Evolutionary conservation across 495 filamentous ascomycete species (phyloP).

Genomic region (Xanthoparmelia taractica): DNA sequence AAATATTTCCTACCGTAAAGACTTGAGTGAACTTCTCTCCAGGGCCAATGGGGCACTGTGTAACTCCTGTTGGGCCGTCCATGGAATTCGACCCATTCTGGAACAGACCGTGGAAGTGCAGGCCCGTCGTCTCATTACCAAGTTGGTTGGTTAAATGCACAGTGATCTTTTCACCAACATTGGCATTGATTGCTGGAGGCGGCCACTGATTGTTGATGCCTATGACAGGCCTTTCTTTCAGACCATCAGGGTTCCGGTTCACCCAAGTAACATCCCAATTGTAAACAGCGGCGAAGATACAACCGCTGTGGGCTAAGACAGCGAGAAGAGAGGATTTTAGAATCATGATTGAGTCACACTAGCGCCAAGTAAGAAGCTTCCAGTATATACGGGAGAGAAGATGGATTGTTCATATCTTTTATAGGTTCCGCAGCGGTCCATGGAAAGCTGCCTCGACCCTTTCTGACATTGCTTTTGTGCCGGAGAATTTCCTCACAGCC

Average conservation of each 20-base stretch:
- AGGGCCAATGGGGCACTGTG: constrained; percentile 63
- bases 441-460: background rate
- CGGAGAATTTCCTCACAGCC: background rate
- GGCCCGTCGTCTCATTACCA: constrained; percentile 46
- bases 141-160: constrained; percentile 65
- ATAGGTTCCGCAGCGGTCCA: background rate
- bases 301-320: background rate
- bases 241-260: constrained; percentile 71
- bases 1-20: constrained; percentile 28
- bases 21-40: constrained; percentile 42
- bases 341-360: background rate
- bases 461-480: background rate
- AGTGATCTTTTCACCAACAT: constrained; percentile 61
- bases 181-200: constrained; percentile 55
- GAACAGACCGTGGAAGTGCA: constrained; percentile 63
- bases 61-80: constrained; percentile 55
- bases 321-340: background rate
- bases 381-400: background rate
- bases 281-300: constrained; percentile 52
- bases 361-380: background rate
- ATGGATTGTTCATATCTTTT: background rate
- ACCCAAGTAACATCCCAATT: constrained; percentile 79
- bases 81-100: constrained; percentile 55
- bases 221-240: constrained; percentile 56
- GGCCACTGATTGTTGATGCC: constrained; percentile 77